Conservation (phyloP, 2,329 filamentous ascomycete species). For the Mycosphaerella arachidis region DNA sequence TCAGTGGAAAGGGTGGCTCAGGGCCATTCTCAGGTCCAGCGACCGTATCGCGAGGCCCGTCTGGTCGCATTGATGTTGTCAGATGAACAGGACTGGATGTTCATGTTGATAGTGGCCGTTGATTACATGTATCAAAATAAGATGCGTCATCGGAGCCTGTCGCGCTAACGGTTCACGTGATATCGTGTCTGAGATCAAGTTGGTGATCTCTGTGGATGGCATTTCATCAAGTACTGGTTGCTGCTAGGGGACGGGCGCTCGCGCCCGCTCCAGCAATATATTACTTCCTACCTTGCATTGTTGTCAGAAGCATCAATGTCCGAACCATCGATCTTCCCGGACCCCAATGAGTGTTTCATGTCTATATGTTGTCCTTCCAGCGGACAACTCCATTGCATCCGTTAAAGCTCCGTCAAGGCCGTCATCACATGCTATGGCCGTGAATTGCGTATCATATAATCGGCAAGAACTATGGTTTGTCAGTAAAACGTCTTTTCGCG, state of each 20-base stretch:
- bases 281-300: background rate
- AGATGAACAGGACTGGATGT: background rate
- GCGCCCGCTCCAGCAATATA: background rate
- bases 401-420: background rate
- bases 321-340: background rate
- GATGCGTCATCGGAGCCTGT: background rate
- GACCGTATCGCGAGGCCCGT: constrained; percentile 60
- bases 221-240: background rate
- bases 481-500: constrained; percentile 2
- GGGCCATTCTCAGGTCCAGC: constrained; percentile 72
- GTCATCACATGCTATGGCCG: background rate
- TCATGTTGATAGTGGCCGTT: background rate
- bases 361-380: constrained; percentile 11
- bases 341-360: background rate
- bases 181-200: background rate
- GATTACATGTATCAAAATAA: background rate
- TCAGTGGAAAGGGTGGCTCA: constrained; percentile 72
- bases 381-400: constrained; percentile 11
- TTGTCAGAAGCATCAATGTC: background rate
- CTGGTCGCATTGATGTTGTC: constrained; percentile 33
- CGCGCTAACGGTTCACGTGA: background rate
- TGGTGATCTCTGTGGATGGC: background rate
- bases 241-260: background rate
- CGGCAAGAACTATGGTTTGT: constrained; percentile 19
- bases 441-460: constrained; percentile 15